Evolutionary conservation across 768 basidiomycete genomes (phyloP).

Genomic region (Gloeophyllum trabeum): DNA sequence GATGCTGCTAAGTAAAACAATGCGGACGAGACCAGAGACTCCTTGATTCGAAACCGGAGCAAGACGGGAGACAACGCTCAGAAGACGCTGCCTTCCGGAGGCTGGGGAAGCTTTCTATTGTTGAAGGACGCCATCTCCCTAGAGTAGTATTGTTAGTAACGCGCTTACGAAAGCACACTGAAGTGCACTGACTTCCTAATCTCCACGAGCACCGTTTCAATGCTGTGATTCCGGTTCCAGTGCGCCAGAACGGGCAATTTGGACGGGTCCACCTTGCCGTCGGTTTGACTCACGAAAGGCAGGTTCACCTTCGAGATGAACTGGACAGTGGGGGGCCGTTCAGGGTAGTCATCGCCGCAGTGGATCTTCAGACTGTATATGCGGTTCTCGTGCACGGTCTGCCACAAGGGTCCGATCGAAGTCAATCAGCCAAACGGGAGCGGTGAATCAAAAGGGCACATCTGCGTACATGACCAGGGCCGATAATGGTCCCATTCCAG

Average conservation of each 20-base stretch:
- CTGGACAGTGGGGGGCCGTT: slow-evolving; percentile 65
- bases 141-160: slow-evolving; percentile 1
- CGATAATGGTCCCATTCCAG: slow-evolving; percentile 99
- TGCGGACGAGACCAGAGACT: no score
- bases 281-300: slow-evolving; percentile 70
- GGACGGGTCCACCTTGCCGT: slow-evolving; percentile 68
- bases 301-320: slow-evolving; percentile 89
- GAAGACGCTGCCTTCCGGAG: slow-evolving; percentile 77
- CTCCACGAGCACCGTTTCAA: slow-evolving; percentile 88
- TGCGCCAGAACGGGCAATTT: slow-evolving; percentile 62
- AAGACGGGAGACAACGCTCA: slow-evolving; percentile 12
- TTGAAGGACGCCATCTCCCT: slow-evolving; percentile 93
- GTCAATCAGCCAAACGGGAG: neutral
- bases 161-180: slow-evolving; percentile 2
- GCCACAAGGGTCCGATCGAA: slow-evolving; percentile 1
- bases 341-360: slow-evolving; percentile 71
- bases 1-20: no score
- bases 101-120: slow-evolving; percentile 93
- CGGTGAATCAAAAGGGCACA: neutral
- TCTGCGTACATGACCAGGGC: slow-evolving; percentile 89
- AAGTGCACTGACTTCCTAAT: slow-evolving; percentile 62
- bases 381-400: slow-evolving; percentile 98
- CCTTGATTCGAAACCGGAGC: neutral
- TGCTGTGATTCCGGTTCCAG: slow-evolving; percentile 69
- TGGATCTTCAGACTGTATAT: slow-evolving; percentile 92